Evolutionary conservation across 1,284 basidiomycete species (phyloP).

Genomic region (Cutaneotrichosporon mucoides): DNA sequence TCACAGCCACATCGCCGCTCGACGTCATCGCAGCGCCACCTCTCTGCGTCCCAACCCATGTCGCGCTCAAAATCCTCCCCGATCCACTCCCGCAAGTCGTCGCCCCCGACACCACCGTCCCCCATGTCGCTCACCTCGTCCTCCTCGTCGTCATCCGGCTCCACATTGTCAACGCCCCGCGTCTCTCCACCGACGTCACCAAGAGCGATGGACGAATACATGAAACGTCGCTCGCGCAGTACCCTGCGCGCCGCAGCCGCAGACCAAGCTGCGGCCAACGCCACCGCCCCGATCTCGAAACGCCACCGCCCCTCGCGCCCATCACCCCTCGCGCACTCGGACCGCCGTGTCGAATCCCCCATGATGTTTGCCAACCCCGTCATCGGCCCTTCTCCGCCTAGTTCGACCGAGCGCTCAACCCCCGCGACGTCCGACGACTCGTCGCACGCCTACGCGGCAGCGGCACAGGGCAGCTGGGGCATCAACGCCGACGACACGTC

Average conservation of each 20-base stretch:
- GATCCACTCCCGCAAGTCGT: not conserved
- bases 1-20: not conserved
- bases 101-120: not conserved
- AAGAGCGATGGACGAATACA: not conserved
- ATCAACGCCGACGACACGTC: slow-evolving; percentile 26
- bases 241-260: slow-evolving; percentile 33
- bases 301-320: slow-evolving; percentile 44
- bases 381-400: not conserved
- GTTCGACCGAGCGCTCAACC: not conserved
- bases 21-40: not conserved
- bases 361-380: slow-evolving; percentile 1
- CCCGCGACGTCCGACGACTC: not conserved
- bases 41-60: too few relatives aligned
- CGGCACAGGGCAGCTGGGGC: slow-evolving; percentile 27
- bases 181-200: not conserved
- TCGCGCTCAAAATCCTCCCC: not conserved
- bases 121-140: not conserved
- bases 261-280: slow-evolving; percentile 33
- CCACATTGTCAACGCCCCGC: not conserved
- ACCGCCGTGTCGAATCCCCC: not conserved
- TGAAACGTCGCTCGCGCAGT: slow-evolving; percentile 19
- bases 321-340: slow-evolving; percentile 32
- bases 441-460: slow-evolving; percentile 9
- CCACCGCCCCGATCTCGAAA: slow-evolving; percentile 22
- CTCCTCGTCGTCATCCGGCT: not conserved